Conservation (phyloP, 2,329 filamentous ascomycete species). For the Ophiostoma novo-ulmi region DNA sequence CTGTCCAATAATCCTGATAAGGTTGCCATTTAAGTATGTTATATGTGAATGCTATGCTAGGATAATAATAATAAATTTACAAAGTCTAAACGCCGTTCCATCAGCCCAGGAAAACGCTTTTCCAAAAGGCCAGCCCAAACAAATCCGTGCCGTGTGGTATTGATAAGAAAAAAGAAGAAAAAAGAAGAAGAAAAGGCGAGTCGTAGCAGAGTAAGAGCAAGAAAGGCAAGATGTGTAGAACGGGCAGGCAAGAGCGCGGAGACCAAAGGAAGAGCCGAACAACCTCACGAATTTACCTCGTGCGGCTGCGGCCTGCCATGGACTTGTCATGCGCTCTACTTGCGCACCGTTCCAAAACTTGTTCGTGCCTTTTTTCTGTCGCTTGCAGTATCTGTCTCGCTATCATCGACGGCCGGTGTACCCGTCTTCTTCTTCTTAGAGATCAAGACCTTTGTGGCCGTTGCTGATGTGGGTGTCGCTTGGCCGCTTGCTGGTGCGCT, state of each 20-base stretch:
- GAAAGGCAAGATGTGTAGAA: not conserved
- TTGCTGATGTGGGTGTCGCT: slow-evolving; percentile 45
- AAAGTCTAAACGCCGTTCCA: not conserved
- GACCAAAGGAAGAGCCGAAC: not conserved
- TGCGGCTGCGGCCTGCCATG: not conserved
- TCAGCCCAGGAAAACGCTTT: not conserved
- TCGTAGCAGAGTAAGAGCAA: not conserved
- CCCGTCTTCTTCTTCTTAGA: slow-evolving; percentile 16
- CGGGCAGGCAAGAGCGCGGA: not conserved
- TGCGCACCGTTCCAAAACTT: slow-evolving; percentile 53
- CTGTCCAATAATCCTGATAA: not conserved
- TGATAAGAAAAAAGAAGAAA: not conserved
- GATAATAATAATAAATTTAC: not conserved
- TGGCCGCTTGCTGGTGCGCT: slow-evolving; percentile 37
- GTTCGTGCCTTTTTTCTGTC: slow-evolving; percentile 54
- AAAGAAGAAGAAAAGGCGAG: not conserved
- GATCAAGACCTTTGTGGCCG: slow-evolving; percentile 17
- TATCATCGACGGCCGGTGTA: slow-evolving; percentile 42
- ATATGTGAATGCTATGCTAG: not conserved
- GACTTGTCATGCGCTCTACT: slow-evolving; percentile 30
- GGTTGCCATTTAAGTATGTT: not conserved
- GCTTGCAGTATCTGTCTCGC: slow-evolving; percentile 51
- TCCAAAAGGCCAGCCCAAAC: slow-evolving; percentile 1
- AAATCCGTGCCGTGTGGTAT: slow-evolving; percentile 14
- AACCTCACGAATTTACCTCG: not conserved